Conservation (phyloP, 2,329 filamentous ascomycete species). For the Sporothrix phasma region DNA sequence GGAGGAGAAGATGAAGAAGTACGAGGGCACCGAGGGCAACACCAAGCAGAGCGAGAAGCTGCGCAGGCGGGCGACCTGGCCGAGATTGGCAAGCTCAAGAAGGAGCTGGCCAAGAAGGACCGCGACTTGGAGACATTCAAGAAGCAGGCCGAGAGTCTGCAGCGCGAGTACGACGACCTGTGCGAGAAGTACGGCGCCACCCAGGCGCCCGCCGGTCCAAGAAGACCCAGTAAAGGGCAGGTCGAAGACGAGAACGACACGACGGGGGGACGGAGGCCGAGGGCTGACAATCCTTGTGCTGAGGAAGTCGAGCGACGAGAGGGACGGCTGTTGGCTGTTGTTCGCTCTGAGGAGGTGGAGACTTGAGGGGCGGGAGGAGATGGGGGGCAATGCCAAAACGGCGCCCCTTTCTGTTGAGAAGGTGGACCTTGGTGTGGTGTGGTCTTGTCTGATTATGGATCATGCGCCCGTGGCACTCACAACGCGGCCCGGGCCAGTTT, state of each 20-base stretch:
- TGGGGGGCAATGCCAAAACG: background rate
- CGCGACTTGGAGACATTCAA: slow-evolving; percentile 77
- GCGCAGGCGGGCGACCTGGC: slow-evolving; percentile 57
- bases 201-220: slow-evolving; percentile 41
- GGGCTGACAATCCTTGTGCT: no score
- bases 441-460: background rate
- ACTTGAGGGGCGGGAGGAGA: background rate
- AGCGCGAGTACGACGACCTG: slow-evolving; percentile 75
- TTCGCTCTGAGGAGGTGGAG: background rate
- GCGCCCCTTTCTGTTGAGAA: background rate
- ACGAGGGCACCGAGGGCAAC: slow-evolving; percentile 54
- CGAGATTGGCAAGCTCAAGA: slow-evolving; percentile 60
- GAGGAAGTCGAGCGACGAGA: background rate
- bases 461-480: background rate
- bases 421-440: background rate
- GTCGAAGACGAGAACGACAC: no score
- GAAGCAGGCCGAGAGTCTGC: slow-evolving; percentile 81
- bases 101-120: slow-evolving; percentile 69
- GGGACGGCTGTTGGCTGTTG: no score
- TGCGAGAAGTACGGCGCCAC: slow-evolving; percentile 67
- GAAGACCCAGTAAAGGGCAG: slow-evolving; percentile 43
- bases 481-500: no score
- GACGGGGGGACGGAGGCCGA: no score
- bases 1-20: slow-evolving; percentile 80
- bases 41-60: slow-evolving; percentile 63